phyloP scores from a whole-genome alignment of 2,329 filamentous ascomycete genomes.

The Thelonectria rubi region DNA sequence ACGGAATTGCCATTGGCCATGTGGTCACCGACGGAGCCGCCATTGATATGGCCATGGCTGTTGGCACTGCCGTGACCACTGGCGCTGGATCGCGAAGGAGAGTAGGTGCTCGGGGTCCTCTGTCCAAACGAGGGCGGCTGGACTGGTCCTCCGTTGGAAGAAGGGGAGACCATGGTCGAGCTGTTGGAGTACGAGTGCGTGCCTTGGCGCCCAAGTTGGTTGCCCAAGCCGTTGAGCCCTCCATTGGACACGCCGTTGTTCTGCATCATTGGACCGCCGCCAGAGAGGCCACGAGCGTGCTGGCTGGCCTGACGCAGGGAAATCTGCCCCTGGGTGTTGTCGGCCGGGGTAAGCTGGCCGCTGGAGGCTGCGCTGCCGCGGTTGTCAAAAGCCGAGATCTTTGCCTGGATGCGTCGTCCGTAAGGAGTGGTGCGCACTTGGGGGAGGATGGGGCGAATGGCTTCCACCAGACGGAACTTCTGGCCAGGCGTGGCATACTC shows the following conservation, averaged over 20 bases:
- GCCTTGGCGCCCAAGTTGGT: slow-evolving; percentile 44
- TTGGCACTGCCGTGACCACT: slow-evolving; percentile 37
- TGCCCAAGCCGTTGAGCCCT: slow-evolving; percentile 31
- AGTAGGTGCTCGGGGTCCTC: slow-evolving; percentile 41
- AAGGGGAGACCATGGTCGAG: slow-evolving; percentile 44
- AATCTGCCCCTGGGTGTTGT: slow-evolving; percentile 64
- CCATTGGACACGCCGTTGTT: slow-evolving; percentile 42
- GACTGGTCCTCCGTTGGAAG: slow-evolving; percentile 35
- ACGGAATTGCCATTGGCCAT: slow-evolving; percentile 26
- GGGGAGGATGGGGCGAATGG: slow-evolving; percentile 84
- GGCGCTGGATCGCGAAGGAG: slow-evolving; percentile 36
- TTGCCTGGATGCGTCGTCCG: slow-evolving; percentile 90
- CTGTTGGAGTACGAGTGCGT: slow-evolving; percentile 49
- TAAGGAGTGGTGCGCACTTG: slow-evolving; percentile 91
- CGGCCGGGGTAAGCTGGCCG: slow-evolving; percentile 62
- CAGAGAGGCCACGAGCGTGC: slow-evolving; percentile 54
- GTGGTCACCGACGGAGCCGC: slow-evolving; percentile 16
- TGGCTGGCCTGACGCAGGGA: slow-evolving; percentile 54
- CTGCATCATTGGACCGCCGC: slow-evolving; percentile 49
- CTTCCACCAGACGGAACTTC: slow-evolving; percentile 81
- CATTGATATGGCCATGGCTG: slow-evolving; percentile 8
- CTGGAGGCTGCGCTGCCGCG: slow-evolving; percentile 54
- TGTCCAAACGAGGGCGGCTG: slow-evolving; percentile 45
- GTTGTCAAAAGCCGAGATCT: slow-evolving; percentile 74
- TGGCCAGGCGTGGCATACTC: slow-evolving; percentile 81